A percentile compares a stretch with the other conserved stretches of the same genome.
Evolutionary conservation across 2,329 filamentous ascomycete species (phyloP).

Genomic region (Alternaria metachromatica): DNA sequence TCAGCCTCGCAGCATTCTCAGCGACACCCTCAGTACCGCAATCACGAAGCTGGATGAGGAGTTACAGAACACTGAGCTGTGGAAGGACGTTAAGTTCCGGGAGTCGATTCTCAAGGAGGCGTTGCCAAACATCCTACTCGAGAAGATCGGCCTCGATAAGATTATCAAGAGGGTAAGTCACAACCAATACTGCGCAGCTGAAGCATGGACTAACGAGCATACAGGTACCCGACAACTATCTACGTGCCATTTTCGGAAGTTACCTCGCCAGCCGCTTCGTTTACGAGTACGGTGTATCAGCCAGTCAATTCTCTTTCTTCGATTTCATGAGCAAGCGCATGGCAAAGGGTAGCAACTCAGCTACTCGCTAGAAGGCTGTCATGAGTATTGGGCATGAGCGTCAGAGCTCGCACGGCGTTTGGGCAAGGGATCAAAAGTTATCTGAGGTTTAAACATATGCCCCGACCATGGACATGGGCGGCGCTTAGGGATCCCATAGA

Average conservation of each 20-base stretch:
- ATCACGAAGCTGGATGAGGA: constrained; percentile 98
- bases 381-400: neutral
- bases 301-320: constrained; percentile 97
- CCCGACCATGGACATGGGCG: constrained; percentile 1
- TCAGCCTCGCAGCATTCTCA: constrained; percentile 80
- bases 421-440: constrained; percentile 6
- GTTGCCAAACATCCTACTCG: constrained; percentile 79
- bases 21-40: constrained; percentile 86
- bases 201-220: constrained; percentile 24
- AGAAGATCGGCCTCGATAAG: constrained; percentile 89
- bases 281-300: constrained; percentile 90
- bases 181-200: neutral
- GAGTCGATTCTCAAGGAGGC: constrained; percentile 82
- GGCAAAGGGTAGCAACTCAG: constrained; percentile 34
- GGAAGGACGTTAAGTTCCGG: constrained; percentile 81
- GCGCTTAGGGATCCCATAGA: constrained; percentile 12
- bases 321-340: constrained; percentile 72
- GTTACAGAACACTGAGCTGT: constrained; percentile 89
- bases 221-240: constrained; percentile 85
- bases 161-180: constrained; percentile 76
- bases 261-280: constrained; percentile 95
- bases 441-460: neutral
- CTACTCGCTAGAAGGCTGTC: constrained; percentile 8
- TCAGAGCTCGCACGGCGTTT: constrained; percentile 5
- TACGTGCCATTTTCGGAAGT: constrained; percentile 94